phyloP scores from a whole-genome alignment of 352 stramenopile species.

The Globisporangium carolinianum region DNA sequence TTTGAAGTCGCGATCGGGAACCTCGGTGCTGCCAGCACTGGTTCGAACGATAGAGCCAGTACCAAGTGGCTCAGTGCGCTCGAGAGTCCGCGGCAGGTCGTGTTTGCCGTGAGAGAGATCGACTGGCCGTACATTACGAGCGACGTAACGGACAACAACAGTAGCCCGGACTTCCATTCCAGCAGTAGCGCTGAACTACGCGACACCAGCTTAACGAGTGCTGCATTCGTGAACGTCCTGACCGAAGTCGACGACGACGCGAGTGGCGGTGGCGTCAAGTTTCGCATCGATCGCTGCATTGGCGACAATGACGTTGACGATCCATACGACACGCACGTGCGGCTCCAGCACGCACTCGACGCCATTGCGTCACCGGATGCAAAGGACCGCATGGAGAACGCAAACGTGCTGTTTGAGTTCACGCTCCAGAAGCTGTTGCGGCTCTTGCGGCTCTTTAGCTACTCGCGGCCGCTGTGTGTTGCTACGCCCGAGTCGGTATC shows the following conservation, averaged over 20 bases:
- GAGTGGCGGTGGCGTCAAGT: constrained; percentile 58
- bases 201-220: constrained; percentile 22
- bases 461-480: constrained; percentile 39
- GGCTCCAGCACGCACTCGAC: constrained; percentile 55
- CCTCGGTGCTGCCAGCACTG: constrained; percentile 16
- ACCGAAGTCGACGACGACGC: constrained; percentile 60
- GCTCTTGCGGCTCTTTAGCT: constrained; percentile 66
- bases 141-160: constrained; percentile 2
- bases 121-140: constrained; percentile 63
- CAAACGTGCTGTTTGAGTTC: constrained; percentile 78
- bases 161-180: constrained; percentile 8
- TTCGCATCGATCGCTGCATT: constrained; percentile 44
- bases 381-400: constrained; percentile 68
- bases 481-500: neutral
- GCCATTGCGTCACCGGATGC: constrained; percentile 59
- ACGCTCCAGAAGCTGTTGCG: constrained; percentile 64
- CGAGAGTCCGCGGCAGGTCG: constrained; percentile 45
- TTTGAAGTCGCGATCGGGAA: constrained; percentile 53
- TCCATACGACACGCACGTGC: constrained; percentile 60
- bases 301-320: constrained; percentile 16
- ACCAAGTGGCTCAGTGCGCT: constrained; percentile 24
- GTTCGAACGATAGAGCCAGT: neutral
- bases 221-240: constrained; percentile 49
- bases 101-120: constrained; percentile 74
- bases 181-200: neutral